Percentiles rank a stretch among this genome's conserved stretches.
Conservation (phyloP, 331 rosid species). For the Dryas integrifolia region DNA sequence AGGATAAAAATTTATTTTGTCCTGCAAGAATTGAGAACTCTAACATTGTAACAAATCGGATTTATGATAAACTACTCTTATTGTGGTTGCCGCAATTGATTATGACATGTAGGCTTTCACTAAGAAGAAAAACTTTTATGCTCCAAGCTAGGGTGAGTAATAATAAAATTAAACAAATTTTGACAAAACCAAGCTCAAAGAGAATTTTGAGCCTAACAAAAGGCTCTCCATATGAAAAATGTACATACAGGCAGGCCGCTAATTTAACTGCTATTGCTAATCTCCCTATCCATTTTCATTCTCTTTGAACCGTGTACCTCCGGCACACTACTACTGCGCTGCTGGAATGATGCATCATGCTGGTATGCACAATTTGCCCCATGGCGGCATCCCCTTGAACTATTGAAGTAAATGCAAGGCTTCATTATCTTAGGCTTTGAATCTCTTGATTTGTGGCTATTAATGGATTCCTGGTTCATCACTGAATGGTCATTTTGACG, state of each 20-base stretch:
- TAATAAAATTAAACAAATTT: slow-evolving; percentile 5
- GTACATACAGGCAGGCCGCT: slow-evolving; percentile 21
- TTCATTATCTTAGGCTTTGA: slow-evolving; percentile 74
- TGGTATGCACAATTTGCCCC: slow-evolving; percentile 80
- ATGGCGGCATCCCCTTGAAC: slow-evolving; percentile 83
- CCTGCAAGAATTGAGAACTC: too few relatives aligned
- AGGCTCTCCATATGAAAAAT: slow-evolving; percentile 33
- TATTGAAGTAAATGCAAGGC: slow-evolving; percentile 86
- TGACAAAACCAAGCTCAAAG: slow-evolving; percentile 17
- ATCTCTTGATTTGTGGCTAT: slow-evolving; percentile 52
- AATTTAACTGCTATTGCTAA: slow-evolving; percentile 66
- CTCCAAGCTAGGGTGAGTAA: not conserved
- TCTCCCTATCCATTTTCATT: slow-evolving; percentile 78
- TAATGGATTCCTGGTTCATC: slow-evolving; percentile 46
- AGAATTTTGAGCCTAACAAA: slow-evolving; percentile 26
- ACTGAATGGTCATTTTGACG: slow-evolving; percentile 42
- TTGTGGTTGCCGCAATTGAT: not conserved
- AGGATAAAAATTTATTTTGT: too few relatives aligned
- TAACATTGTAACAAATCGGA: too few relatives aligned
- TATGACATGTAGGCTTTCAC: not conserved
- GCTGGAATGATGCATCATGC: slow-evolving; percentile 65
- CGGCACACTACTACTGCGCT: slow-evolving; percentile 42
- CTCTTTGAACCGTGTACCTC: slow-evolving; percentile 62
- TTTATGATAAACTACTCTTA: too few relatives aligned
- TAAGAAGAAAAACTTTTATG: not conserved